phyloP scores from a whole-genome alignment of 1,139 yeast species.

The Saccharomyces hybrid region DNA sequence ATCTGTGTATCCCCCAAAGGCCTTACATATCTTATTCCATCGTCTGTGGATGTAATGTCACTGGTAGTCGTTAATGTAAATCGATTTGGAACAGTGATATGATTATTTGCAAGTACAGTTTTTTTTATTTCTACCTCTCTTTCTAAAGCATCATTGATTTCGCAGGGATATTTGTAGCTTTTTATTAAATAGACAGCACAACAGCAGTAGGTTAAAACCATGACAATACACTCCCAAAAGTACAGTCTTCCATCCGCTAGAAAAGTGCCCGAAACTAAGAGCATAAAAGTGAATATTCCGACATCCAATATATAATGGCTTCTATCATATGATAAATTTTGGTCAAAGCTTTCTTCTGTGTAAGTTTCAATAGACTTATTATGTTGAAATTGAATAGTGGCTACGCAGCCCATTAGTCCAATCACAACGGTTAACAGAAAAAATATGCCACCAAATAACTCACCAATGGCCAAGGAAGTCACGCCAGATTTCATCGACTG shows the following conservation, averaged over 20 bases:
- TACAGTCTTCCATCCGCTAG: conserved; percentile 20
- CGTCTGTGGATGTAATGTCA: not conserved
- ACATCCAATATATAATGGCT: conserved; percentile 21
- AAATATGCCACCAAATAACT: conserved; percentile 63
- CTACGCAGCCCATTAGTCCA: conserved; percentile 23
- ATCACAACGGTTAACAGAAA: conserved; percentile 26
- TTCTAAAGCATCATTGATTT: conserved; percentile 1
- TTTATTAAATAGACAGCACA: conserved; percentile 13
- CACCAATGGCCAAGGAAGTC: conserved; percentile 77
- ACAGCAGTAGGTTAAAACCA: conserved; percentile 15
- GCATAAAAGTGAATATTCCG: conserved; percentile 16
- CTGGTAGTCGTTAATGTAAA: not conserved
- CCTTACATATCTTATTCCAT: not conserved
- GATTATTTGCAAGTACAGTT: not conserved
- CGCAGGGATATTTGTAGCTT: conserved; percentile 4
- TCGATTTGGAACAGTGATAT: not conserved
- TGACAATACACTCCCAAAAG: conserved; percentile 21
- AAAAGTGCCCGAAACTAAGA: conserved; percentile 13
- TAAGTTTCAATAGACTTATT: conserved; percentile 4
- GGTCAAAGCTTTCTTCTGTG: not conserved
- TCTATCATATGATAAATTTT: conserved; percentile 13
- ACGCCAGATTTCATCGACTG: conserved; percentile 66
- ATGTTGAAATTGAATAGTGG: conserved; percentile 15
- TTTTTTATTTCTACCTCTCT: not conserved
- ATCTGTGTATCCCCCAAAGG: not conserved